phyloP scores from a whole-genome alignment of 1,284 basidiomycete species.

The Kalmanozyma brasiliensis region DNA sequence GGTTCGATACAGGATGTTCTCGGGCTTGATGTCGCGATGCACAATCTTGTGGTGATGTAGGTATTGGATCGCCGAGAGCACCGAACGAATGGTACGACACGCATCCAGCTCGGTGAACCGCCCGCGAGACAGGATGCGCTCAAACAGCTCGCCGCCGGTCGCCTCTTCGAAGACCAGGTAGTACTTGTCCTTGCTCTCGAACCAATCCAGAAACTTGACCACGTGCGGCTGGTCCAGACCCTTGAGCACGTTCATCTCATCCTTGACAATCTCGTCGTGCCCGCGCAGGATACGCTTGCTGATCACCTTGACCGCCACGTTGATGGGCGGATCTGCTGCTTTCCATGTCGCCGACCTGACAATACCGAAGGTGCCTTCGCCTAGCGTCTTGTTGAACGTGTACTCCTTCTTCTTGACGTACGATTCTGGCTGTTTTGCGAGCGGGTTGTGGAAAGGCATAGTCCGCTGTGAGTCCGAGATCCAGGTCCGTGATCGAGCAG shows the following conservation, averaged over 20 bases:
- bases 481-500: too few species aligned
- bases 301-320: slow-evolving; percentile 66
- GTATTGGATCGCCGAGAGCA: slow-evolving; percentile 63
- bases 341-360: slow-evolving; percentile 60
- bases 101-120: slow-evolving; percentile 68
- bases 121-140: slow-evolving; percentile 63
- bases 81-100: slow-evolving; percentile 57
- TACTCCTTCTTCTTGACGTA: slow-evolving; percentile 67
- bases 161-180: slow-evolving; percentile 69
- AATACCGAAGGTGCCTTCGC: slow-evolving; percentile 65
- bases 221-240: slow-evolving; percentile 64
- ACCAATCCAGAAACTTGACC: slow-evolving; percentile 73
- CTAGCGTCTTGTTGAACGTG: slow-evolving; percentile 64
- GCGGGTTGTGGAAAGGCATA: slow-evolving; percentile 57
- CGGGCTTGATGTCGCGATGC: slow-evolving; percentile 71
- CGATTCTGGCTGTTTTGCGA: slow-evolving; percentile 55
- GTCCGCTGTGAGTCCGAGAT: too few species aligned
- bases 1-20: slow-evolving; percentile 91
- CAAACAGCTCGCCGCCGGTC: slow-evolving; percentile 69
- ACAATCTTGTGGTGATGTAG: slow-evolving; percentile 66
- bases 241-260: slow-evolving; percentile 66
- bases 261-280: slow-evolving; percentile 63
- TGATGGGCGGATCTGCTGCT: slow-evolving; percentile 56
- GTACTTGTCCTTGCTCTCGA: slow-evolving; percentile 64
- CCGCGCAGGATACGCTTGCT: slow-evolving; percentile 63